Base-by-base conservation (phyloP, 225 moss, liverwort and hornwort genomes). In the Ulota crispa region DNA sequence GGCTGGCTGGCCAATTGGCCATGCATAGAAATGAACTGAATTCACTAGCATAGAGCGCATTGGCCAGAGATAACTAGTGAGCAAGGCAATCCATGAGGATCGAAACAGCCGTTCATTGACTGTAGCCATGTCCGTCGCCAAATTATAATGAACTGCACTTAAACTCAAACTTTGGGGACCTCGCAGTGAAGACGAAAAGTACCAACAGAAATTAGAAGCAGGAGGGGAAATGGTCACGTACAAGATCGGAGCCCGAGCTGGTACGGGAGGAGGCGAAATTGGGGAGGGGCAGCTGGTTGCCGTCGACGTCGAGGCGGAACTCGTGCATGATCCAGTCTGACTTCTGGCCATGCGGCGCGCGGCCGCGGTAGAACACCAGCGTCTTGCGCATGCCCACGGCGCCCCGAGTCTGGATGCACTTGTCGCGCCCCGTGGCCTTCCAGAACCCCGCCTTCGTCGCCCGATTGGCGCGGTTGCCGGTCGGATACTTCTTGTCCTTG, bases 351-450 rank as follows among this genome's bases (percentile, higher is more conserved):
- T 87, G 76, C 20, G 87, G 87, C 15, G 87, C 87, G 30, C 87
- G 83, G 42, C 87, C 87, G 43, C 77, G 77, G 80, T 87, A 87
- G 42, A 87, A 87, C 1, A 87, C 87, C 30, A 87, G 81, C 43
- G 87, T 87, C 83, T 87, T 87, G 72, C 87, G 87, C 87, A 83
- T 87, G 3, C 87, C 87, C 13, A 77, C 64, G 20, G 71, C 43
- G 70, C 61, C 20, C 20, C 82, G 50, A 56, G 87, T 82, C 80
- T 86, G 88, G 70, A 94, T 94, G 61, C 84, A 82, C 68, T 94
- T 94, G 89, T 94, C 94, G 26, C 94, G 94, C 2, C 94, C 94
- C 4, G 94, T 94, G 64, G 94, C 94, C 83, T 94, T 94, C 94
- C 94, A 94, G 54, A 94, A 94, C 8, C 94, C 94, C 20, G 73